These are phyloP conservation scores for Colletotrichum melonis DNA, from an alignment of 2,329 filamentous ascomycete species.

Conservation along the genomic window DNA sequence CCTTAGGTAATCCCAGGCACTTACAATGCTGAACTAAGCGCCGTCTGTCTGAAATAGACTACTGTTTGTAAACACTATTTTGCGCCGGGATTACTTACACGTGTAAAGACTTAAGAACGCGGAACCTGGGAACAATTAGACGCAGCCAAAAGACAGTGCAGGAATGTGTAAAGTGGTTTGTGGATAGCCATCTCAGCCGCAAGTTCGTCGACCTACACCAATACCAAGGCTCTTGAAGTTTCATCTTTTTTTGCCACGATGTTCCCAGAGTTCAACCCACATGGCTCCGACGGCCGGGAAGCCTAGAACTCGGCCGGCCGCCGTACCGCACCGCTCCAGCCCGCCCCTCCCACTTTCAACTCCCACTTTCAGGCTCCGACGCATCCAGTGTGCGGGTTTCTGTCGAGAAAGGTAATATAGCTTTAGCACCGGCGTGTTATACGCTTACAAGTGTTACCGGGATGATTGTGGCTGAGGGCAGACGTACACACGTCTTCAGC, in stretches of 20 bases:
- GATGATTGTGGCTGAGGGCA: background rate
- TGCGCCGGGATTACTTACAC: background rate
- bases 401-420: background rate
- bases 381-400: background rate
- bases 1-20: background rate
- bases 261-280: background rate
- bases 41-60: background rate
- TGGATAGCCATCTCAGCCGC: conserved; percentile 3
- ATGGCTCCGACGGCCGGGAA: background rate
- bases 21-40: background rate
- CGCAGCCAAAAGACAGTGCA: conserved; percentile 15
- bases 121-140: background rate
- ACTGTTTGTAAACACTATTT: background rate
- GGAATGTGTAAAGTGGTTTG: conserved; percentile 31
- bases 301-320: background rate
- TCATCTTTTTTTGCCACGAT: background rate
- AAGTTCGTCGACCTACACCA: background rate
- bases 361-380: background rate
- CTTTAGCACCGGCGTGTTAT: background rate
- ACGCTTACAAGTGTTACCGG: background rate
- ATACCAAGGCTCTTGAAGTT: background rate
- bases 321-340: background rate
- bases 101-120: background rate
- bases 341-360: background rate
- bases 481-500: background rate